Evolutionary conservation across 2,329 filamentous ascomycete species (phyloP), one percentile per base, ranked within the genome.

Genomic region (Nothophoma quercina): DNA sequence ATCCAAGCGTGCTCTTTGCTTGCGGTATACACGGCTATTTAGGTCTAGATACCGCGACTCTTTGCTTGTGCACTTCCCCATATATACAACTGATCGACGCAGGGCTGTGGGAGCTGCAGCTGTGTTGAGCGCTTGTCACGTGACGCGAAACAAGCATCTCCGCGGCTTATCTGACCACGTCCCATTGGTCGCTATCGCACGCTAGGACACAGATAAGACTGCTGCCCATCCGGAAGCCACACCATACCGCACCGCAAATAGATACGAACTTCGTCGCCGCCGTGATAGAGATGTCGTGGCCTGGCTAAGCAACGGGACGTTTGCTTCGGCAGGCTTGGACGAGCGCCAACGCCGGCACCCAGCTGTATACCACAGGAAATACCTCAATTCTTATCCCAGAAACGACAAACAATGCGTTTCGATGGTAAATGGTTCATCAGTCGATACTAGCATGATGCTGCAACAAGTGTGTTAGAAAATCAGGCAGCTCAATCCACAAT

Each of bases 261-360:
- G 43, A 53, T 53, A 53, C 50, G 50, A 36, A 34, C 16, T 23
- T 5, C 18, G 16, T 53, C 18, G 50, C 44, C 43, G 43, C 43
- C 32, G 16, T n/a, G 38, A 38, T 53, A 47, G 26, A 26, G n/a
- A 10, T 6, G 21, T 39, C 28, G 25, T 32, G 15, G 42, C 30
- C n/a, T 47, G 45, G 50, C 43, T 48, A 48, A 48, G 43, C 43
- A 48, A 39, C n/a, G 50, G 39, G 50, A 39, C 44, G 50, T 53
- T 43, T 48, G 50, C 43, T 53, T 52, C 35, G 36, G 47, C 36
- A n/a, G 18, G 50, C 42, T 52, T 47, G 22, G n/a, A 15, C 18
- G 43, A n/a, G 18, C 15, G 7, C 22, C 26, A 39, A 1, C 19
- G 15, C 15, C 26, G 35, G 29, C 18, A 30, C 21, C n/a, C 8